phyloP scores from a whole-genome alignment of 345 rosid genomes.

The Linum lewisii region DNA sequence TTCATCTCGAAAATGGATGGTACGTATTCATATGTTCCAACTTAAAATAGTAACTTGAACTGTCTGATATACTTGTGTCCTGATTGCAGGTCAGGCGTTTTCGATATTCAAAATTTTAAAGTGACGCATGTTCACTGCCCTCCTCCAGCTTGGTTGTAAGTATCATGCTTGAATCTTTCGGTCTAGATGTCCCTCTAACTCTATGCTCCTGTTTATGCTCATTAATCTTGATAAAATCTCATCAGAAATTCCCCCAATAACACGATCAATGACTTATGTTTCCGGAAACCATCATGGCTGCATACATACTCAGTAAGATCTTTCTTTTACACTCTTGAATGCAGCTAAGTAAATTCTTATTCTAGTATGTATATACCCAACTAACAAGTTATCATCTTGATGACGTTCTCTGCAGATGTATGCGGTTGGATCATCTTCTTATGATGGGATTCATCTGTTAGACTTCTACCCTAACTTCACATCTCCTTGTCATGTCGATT shows the following conservation, averaged over 20 bases:
- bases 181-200: no score
- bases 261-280: constrained; percentile 30
- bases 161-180: constrained; percentile 19
- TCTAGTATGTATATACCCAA: no score
- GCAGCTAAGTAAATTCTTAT: not conserved
- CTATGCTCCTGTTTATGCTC: constrained; percentile 12
- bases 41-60: not conserved
- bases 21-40: constrained; percentile 23
- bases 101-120: constrained; percentile 47
- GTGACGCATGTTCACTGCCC: constrained; percentile 96
- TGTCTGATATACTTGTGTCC: not conserved
- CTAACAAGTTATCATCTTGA: not conserved
- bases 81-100: constrained; percentile 75
- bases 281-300: constrained; percentile 82
- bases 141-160: constrained; percentile 97
- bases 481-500: constrained; percentile 87
- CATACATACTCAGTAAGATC: constrained; percentile 66
- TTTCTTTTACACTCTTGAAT: not conserved
- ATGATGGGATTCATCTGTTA: constrained; percentile 73
- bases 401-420: constrained; percentile 43
- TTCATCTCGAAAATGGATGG: constrained; percentile 97
- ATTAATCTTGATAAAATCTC: constrained; percentile 36
- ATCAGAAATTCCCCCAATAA: constrained; percentile 40
- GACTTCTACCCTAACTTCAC: constrained; percentile 71
- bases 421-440: constrained; percentile 65